These are phyloP conservation scores for Solanum gandarillasii DNA, from an alignment of 257 asterid genomes.

Conservation along the genomic window DNA sequence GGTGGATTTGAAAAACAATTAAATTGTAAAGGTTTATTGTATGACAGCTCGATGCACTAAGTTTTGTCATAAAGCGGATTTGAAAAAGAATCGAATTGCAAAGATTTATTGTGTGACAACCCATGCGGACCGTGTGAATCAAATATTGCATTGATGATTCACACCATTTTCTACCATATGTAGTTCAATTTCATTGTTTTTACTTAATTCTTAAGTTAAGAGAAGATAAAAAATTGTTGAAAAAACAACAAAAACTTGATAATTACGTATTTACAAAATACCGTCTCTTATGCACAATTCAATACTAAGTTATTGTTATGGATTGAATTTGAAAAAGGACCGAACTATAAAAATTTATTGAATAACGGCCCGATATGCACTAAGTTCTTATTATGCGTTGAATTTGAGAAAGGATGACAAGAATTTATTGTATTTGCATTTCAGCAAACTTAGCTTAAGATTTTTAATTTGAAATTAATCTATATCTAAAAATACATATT, in stretches of 20 bases:
- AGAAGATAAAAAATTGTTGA: too few species aligned
- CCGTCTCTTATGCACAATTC: too few species aligned
- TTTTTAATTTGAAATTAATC: background rate
- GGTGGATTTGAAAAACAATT: background rate
- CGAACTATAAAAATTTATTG: background rate
- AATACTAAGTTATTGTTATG: too few species aligned
- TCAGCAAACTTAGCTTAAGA: background rate
- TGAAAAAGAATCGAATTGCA: background rate
- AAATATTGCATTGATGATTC: too few species aligned
- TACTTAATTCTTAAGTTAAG: too few species aligned
- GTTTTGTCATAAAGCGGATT: background rate
- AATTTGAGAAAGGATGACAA: background rate
- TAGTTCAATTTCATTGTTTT: too few species aligned
- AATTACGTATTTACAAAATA: too few species aligned
- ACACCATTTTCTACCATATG: too few species aligned
- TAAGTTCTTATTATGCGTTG: background rate
- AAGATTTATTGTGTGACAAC: background rate
- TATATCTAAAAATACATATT: background rate
- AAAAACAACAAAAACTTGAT: too few species aligned
- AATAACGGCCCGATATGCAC: rapidly evolving
- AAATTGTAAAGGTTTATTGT: background rate
- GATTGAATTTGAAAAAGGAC: background rate
- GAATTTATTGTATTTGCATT: background rate
- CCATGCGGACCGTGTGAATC: background rate
- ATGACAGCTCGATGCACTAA: background rate